phyloP scores from a whole-genome alignment of 257 asterid genomes.

The Dorcoceras hygrometricum region DNA sequence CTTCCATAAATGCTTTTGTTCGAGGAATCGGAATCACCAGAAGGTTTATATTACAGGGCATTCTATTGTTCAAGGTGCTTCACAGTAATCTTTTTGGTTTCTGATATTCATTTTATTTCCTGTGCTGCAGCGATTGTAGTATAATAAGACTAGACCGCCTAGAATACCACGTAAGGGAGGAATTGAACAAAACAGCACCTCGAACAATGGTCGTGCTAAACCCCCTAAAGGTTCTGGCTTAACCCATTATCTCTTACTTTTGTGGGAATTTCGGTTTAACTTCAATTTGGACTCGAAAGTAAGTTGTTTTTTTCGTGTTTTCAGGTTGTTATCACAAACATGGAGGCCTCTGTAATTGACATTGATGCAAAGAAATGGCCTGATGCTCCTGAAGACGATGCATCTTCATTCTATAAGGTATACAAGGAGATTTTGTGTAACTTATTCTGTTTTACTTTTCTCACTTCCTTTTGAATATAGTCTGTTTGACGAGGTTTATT shows the following conservation, averaged over 20 bases:
- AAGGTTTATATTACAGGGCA: too few species aligned
- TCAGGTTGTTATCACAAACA: constrained; percentile 79
- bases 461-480: neutral
- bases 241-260: neutral
- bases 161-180: constrained; percentile 89
- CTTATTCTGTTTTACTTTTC: neutral
- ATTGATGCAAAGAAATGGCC: constrained; percentile 97
- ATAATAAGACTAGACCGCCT: constrained; percentile 77
- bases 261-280: neutral
- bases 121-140: constrained; percentile 70
- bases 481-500: neutral
- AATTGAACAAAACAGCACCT: constrained; percentile 75
- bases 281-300: neutral
- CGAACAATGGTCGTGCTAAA: constrained; percentile 82
- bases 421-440: neutral
- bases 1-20: too few species aligned
- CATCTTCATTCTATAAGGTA: constrained; percentile 74
- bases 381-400: constrained; percentile 67
- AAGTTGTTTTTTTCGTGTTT: constrained; percentile 10
- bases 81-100: constrained; percentile 10
- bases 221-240: constrained; percentile 70
- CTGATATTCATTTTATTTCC: constrained; percentile 21
- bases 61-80: too few species aligned
- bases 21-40: too few species aligned
- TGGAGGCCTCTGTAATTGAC: constrained; percentile 61